Base-by-base conservation (phyloP, 106 monocot genomes). In the Ottelia alismoides region DNA sequence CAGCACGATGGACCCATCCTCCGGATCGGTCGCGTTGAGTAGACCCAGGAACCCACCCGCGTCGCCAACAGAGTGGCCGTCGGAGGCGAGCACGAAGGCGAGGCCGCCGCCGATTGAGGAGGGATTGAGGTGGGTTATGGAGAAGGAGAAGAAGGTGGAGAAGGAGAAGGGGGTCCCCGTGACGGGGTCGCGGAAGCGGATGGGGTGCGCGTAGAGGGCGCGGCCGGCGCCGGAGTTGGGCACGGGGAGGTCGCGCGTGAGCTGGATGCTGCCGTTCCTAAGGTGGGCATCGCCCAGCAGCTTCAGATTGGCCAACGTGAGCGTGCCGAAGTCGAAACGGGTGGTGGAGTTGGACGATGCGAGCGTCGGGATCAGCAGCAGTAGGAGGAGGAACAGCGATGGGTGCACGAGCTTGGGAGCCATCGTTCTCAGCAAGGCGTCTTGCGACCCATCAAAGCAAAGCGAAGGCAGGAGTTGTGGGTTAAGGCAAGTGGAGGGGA, bases 141-240 rank as follows among this genome's bases (percentile, higher is more conserved):
- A 65, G 84, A 96, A 88, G 54, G 94, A 67, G 63, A 96, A 88
- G 72, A 70, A 79, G 58, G 88, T 88, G 62, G 94, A 88, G 79
- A 96, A 88, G 72, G 52, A 77, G 63, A 83, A 54, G 1, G 73
- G 53, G 25, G 20, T 44, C 18, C 62, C 55, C 28, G 85, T 78
- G 16, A 31, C 20, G 9, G 69, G 69, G 72, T 78, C 70, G 24
- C 68, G 77, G 58, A 93, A 12, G 11, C 63, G 72, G 25, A 94
- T 56, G 10, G 93, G 88, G 17, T 69, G 29, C 5, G 88, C 49
- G 63, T 72, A 94, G 51, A 94, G 81, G 1, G 81, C 93, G 20
- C 93, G 66, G 2, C 93, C 93, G 24, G 88, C 70, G 31, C 80
- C 74, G 67, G 84, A 84, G 54, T 69, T 78, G 47, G 93, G 93